A percentile compares a stretch with the other conserved stretches of the same genome.
Conservation (phyloP, 371 early-diverging fungal genomes). For the Aphelidium insulamus region DNA sequence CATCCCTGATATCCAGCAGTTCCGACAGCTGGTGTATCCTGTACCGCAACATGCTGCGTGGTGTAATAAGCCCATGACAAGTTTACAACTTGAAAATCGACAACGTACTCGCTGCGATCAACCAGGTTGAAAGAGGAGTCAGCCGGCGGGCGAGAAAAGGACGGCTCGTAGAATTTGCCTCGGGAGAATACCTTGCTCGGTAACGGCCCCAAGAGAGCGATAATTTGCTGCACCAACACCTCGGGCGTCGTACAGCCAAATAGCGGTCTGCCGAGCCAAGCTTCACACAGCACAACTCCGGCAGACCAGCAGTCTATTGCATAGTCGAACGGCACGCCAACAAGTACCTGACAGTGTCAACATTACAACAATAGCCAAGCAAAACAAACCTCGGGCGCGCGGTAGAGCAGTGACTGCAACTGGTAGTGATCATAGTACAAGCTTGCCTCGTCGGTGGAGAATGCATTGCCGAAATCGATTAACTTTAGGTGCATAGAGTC, state of each 20-base stretch:
- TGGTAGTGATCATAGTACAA: slow-evolving; percentile 14
- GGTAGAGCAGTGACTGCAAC: slow-evolving; percentile 16
- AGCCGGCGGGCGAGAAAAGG: background rate
- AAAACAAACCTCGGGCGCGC: slow-evolving; percentile 18
- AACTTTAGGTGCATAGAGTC: slow-evolving; percentile 7
- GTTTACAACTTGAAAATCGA: too few relatives aligned
- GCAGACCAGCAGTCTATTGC: slow-evolving; percentile 17
- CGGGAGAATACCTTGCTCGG: background rate
- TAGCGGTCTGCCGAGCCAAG: too few relatives aligned
- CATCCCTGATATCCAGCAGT: background rate
- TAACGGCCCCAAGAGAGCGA: too few relatives aligned
- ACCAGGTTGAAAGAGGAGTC: background rate
- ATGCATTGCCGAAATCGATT: slow-evolving; percentile 16
- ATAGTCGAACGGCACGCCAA: slow-evolving; percentile 5
- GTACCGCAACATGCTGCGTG: too few relatives aligned
- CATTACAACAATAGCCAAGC: too few relatives aligned
- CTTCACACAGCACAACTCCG: too few relatives aligned
- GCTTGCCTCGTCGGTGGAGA: slow-evolving; percentile 7
- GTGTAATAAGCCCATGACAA: too few relatives aligned
- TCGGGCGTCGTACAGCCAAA: too few relatives aligned
- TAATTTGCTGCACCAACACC: too few relatives aligned
- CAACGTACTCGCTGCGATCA: too few relatives aligned
- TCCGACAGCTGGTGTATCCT: too few relatives aligned
- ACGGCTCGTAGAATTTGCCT: background rate
- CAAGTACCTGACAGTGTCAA: slow-evolving; percentile 9